A percentile compares a stretch with the other conserved stretches of the same genome.
phyloP scores from a whole-genome alignment of 306 rosid genomes.

The Senna siamea region DNA sequence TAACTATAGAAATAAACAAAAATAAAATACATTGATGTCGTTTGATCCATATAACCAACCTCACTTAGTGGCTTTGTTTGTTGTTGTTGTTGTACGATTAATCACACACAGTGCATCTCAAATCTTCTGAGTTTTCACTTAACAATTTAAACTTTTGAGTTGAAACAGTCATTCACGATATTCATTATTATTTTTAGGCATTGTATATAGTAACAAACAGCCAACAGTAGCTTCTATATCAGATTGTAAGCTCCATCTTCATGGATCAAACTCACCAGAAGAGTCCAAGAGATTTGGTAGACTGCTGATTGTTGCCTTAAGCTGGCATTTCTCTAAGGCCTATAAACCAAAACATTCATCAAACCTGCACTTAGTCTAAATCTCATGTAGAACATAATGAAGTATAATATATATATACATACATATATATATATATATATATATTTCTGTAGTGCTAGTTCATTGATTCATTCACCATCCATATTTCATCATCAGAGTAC shows the following conservation, averaged over 20 bases:
- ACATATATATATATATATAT: no score
- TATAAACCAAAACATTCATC: neutral
- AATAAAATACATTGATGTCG: no score
- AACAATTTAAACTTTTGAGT: neutral
- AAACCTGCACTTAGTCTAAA: neutral
- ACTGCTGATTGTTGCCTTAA: conserved; percentile 50
- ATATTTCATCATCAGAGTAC: conserved; percentile 72
- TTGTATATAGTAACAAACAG: neutral
- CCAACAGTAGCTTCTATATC: neutral
- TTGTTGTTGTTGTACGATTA: no score
- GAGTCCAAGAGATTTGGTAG: conserved; percentile 64
- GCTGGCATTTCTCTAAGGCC: conserved; percentile 82
- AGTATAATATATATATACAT: neutral
- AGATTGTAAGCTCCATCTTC: neutral
- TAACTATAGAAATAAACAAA: no score
- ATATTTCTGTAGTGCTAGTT: neutral
- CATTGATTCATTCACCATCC: conserved; percentile 52
- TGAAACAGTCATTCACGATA: neutral
- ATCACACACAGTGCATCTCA: neutral
- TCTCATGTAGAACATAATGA: neutral
- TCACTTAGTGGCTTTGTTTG: no score
- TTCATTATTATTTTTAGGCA: neutral
- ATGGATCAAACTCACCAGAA: conserved; percentile 48
- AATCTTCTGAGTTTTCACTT: neutral
- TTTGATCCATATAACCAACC: no score